Percentiles rank a stretch among this genome's conserved stretches.
Evolutionary conservation across 176 grass and related monocot species (phyloP).

Genomic region (Eragrostis nindensis): DNA sequence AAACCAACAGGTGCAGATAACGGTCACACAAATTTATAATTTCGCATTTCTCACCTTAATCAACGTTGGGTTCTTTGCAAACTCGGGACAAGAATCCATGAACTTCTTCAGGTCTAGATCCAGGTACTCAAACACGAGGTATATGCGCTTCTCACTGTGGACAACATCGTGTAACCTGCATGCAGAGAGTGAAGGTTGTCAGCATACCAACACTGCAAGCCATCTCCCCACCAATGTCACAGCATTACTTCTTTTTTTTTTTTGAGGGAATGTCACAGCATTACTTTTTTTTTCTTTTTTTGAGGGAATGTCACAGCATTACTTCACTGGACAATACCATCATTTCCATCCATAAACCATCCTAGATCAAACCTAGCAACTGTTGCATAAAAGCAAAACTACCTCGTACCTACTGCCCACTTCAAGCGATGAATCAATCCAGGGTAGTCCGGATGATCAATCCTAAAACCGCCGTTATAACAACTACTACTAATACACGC

Average conservation of each 20-base stretch:
- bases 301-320: no score
- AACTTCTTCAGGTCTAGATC: slow-evolving; percentile 97
- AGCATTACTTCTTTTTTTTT: no score
- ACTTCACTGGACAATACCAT: not conserved
- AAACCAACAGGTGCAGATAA: not conserved
- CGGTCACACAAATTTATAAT: not conserved
- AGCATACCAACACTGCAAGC: not conserved
- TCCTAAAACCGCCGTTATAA: not conserved
- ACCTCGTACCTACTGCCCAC: slow-evolving; percentile 4
- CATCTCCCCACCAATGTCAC: not conserved
- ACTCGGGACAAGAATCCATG: slow-evolving; percentile 89
- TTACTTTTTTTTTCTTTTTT: no score
- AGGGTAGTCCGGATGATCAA: not conserved
- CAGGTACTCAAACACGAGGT: slow-evolving; percentile 88
- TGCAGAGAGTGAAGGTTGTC: slow-evolving; percentile 3
- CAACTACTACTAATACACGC: not conserved
- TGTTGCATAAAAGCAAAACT: slow-evolving; percentile 41
- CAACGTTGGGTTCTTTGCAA: slow-evolving; percentile 76
- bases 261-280: no score
- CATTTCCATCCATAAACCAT: not conserved
- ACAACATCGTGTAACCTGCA: slow-evolving; percentile 89
- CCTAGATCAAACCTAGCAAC: slow-evolving; percentile 19
- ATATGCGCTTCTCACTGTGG: slow-evolving; percentile 94
- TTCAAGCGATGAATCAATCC: slow-evolving; percentile 6
- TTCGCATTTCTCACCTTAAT: slow-evolving; percentile 59